These are phyloP conservation scores for Amanita inopinata DNA, from an alignment of 768 basidiomycete genomes.

Conservation along the genomic window DNA sequence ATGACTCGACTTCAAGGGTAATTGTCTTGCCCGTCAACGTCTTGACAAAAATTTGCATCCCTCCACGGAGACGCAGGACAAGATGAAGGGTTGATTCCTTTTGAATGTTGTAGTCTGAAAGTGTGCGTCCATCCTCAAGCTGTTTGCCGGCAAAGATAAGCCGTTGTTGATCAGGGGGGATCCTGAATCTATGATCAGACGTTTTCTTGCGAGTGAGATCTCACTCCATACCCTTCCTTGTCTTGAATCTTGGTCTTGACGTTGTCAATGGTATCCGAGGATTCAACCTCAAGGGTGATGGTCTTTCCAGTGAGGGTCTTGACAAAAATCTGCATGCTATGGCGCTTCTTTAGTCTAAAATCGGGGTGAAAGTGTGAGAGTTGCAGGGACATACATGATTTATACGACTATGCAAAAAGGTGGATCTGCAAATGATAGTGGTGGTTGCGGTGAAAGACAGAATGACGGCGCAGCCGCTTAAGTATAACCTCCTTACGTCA, in stretches of 20 bases:
- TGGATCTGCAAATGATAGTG: too few relatives aligned
- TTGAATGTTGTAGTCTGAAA: conserved; percentile 59
- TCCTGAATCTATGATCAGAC: conserved; percentile 7
- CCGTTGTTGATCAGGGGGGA: conserved; percentile 36
- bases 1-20: conserved; percentile 28
- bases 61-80: conserved; percentile 25
- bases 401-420: too few relatives aligned
- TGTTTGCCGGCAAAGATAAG: conserved; percentile 59
- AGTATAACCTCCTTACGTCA: not conserved
- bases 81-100: conserved; percentile 61
- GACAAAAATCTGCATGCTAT: conserved; percentile 27
- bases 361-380: not conserved
- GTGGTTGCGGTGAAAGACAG: conserved; percentile 13
- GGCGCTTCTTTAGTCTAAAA: too few relatives aligned
- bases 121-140: conserved; percentile 27
- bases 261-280: conserved; percentile 66
- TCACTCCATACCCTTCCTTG: conserved; percentile 41
- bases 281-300: conserved; percentile 67
- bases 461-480: not conserved
- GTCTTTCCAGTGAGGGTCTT: conserved; percentile 54
- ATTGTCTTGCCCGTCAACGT: conserved; percentile 75
- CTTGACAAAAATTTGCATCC: conserved; percentile 54
- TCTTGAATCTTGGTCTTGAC: conserved; percentile 73
- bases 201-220: not conserved
- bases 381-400: not conserved